Base-by-base conservation (phyloP, 306 rosid species). In the Quercus engelmannii region DNA sequence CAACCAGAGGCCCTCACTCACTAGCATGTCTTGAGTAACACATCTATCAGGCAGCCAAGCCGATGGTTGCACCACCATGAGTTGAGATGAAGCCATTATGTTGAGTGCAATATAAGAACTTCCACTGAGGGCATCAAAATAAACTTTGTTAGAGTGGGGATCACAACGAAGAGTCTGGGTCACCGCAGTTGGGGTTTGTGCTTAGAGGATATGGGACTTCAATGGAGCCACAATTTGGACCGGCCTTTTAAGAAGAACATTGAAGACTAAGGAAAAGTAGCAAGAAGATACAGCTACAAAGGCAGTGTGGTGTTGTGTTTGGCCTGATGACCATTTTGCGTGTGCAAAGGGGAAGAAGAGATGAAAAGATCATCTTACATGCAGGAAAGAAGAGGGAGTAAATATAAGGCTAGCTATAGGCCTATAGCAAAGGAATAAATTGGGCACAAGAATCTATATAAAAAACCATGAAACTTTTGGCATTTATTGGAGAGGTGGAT, bases 161-260 rank as follows among this genome's bases (percentile, higher is more conserved):
- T 95, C 97, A 55, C 98, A 95, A 15, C 80, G 95, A 71, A 93
- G 89, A 63, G 56, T 71, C 35, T 2, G 84, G 84, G 82, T 91
- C 93, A 51, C 98, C 99, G 26, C 99, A 95, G 74, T 71, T 77
- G 23, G 85, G 85, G 71, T 79, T 74, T 63, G 96, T 90, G 89
- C 98, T 92, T 74, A 95, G 78, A 67, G 99, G 99, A n/a, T 91
- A 95, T 6, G 98, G 94, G 54, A 95, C 85, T 79, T 89, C 78
- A 25, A 84, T 70, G 76, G 85, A 30, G 72, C 99, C 98, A 84
- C 99, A 95, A 70, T 83, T 88, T 18, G 96, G 89, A 58, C 99
- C 93, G n/a, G 88, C 84, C 76, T 87, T 89, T 46, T 88, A 96
- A 35, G 96, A 89, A 83, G 30, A 78, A 76, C 87, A 69, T 54